Base-by-base conservation (phyloP, 352 stramenopile genomes). In the Globisporangium viniferum region DNA sequence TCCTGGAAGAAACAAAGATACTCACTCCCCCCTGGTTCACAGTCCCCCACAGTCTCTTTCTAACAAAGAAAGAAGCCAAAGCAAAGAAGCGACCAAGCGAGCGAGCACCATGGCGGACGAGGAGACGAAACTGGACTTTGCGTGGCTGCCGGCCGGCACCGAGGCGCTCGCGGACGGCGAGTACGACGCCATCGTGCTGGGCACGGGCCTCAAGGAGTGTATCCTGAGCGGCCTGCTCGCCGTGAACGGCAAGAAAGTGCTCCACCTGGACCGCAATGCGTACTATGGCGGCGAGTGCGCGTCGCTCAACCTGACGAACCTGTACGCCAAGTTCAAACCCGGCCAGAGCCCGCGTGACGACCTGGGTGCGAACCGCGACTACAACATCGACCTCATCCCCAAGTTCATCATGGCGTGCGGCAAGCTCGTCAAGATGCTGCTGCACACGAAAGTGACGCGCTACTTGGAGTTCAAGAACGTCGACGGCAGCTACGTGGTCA, bases 341-440 rank as follows among this genome's bases (percentile, higher is more conserved):
- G 82, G 79, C 6, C 73, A 91, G 62, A 68, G 84, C 64, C 80
- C 86, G 59, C 76, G 82, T 62, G 74, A 79, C 54, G 82, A 94
- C 22, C 78, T 99, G 36, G 97, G 97, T 62, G 95, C 91, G 46
- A 98, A 98, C 77, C 96, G 97, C 57, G 97, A 99, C 83, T 99
- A 99, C 89, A 99, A 99, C 79, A 98, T 99, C 61, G 98, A 99
- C 83, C 84, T 99, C 29, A 98, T 99, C 75, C 98, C 98, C 57
- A 99, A 99, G 86, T 99, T 99, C 75, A 99, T 99, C 79, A 99
- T 99, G 97, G 97, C 98, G 1, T 99, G 97, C 74, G 98, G 98
- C 67, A 99, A 99, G 76, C 88, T 99, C 24, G 98, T 99, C 29
- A 99, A 99, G 84, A 99, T 99, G 93, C 75, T 94, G 71, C 72